Evolutionary conservation across 148 eudicot genomes (phyloP).

Genomic region (Nepenthes gracilis): DNA sequence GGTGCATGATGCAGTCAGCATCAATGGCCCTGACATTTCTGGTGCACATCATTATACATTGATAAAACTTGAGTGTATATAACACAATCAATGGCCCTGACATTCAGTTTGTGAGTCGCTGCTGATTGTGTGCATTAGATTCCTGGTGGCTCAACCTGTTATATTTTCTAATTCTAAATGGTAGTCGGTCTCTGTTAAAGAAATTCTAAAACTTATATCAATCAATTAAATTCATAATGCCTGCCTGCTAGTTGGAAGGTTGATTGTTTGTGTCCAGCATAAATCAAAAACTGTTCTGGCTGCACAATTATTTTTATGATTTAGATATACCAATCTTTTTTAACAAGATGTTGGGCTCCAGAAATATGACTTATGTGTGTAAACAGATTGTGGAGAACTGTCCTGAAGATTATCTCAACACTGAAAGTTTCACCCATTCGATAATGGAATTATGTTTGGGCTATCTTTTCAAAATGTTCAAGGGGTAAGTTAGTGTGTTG

Average conservation of each 20-base stretch:
- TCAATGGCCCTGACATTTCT: not conserved
- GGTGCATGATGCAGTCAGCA: not conserved
- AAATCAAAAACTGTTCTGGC: not conserved
- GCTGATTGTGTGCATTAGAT: no score
- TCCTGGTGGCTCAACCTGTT: no score
- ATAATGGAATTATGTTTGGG: constrained; percentile 60
- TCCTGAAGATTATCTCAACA: constrained; percentile 56
- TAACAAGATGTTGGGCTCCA: not conserved
- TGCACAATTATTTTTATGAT: not conserved
- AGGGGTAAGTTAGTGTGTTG: constrained; percentile 30
- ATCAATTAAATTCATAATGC: no score
- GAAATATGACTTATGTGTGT: constrained; percentile 6
- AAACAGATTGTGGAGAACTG: constrained; percentile 77
- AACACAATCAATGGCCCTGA: no score
- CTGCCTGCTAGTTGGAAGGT: no score
- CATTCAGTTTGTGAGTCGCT: no score
- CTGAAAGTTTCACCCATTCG: constrained; percentile 39
- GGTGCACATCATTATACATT: not conserved
- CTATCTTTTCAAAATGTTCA: constrained; percentile 41
- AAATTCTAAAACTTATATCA: no score
- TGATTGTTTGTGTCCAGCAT: not conserved
- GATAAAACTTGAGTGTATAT: no score
- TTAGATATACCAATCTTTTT: not conserved
- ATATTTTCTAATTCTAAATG: no score
- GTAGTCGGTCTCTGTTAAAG: no score